Evolutionary conservation across 1,284 basidiomycete genomes (phyloP).

Genomic region (Porphyrellus sp.): DNA sequence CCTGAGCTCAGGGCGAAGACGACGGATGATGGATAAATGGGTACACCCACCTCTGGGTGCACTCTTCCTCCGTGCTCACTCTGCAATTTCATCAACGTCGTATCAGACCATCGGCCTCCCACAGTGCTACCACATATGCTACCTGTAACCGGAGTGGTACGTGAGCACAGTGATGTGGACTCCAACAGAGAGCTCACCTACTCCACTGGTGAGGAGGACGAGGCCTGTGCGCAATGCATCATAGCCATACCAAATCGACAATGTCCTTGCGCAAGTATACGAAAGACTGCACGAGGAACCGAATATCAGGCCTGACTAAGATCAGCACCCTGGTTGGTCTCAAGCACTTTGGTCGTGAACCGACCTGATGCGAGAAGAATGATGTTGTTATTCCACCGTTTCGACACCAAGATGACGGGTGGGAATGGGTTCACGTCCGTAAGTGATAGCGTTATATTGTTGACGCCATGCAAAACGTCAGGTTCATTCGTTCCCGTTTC

Average conservation of each 20-base stretch:
- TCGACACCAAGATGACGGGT: slow-evolving; percentile 58
- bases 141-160: slow-evolving; percentile 39
- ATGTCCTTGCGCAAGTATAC: slow-evolving; percentile 76
- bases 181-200: slow-evolving; percentile 42
- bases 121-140: slow-evolving; percentile 66
- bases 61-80: slow-evolving; percentile 56
- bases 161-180: neutral
- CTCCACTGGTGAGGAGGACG: slow-evolving; percentile 71
- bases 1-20: neutral
- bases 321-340: neutral
- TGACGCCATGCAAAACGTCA: slow-evolving; percentile 11
- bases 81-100: slow-evolving; percentile 53
- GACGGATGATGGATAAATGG: no score
- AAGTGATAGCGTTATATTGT: slow-evolving; percentile 55
- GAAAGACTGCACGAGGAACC: slow-evolving; percentile 65
- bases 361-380: slow-evolving; percentile 51
- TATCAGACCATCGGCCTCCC: slow-evolving; percentile 81
- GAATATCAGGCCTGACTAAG: slow-evolving; percentile 57
- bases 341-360: neutral
- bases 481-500: slow-evolving; percentile 10
- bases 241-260: slow-evolving; percentile 64
- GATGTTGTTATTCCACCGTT: slow-evolving; percentile 62
- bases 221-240: slow-evolving; percentile 72
- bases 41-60: slow-evolving; percentile 57
- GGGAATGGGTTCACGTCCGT: slow-evolving; percentile 72